phyloP scores from a whole-genome alignment of 805 yeast genomes.

The Metschnikowia koreensis region DNA sequence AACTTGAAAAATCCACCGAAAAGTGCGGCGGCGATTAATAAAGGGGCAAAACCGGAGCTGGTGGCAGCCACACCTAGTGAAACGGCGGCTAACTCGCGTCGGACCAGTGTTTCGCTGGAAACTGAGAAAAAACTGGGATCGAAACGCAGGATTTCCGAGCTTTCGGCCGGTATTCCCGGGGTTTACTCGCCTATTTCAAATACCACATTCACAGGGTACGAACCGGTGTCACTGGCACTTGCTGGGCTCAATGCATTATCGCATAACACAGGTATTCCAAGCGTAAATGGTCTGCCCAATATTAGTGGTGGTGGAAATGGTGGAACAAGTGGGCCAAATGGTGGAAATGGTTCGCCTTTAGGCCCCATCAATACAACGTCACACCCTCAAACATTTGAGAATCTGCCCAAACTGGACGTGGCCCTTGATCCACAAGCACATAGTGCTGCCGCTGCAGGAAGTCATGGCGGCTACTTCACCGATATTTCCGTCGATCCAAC shows the following conservation, averaged over 20 bases:
- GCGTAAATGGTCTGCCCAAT: background rate
- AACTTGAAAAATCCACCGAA: slow-evolving; percentile 39
- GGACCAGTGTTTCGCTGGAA: slow-evolving; percentile 1
- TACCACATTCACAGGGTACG: slow-evolving; percentile 41
- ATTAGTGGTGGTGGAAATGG: too few species aligned
- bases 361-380: slow-evolving; percentile 19
- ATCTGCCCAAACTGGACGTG: slow-evolving; percentile 27
- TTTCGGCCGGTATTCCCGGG: slow-evolving; percentile 24
- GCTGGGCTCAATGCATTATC: slow-evolving; percentile 45
- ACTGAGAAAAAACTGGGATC: slow-evolving; percentile 6
- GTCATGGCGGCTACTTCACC: slow-evolving; percentile 44
- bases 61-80: slow-evolving; percentile 4
- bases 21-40: slow-evolving; percentile 22
- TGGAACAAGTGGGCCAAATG: too few species aligned
- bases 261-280: slow-evolving; percentile 18
- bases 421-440: slow-evolving; percentile 33
- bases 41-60: background rate
- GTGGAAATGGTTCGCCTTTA: background rate
- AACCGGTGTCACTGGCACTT: slow-evolving; percentile 40
- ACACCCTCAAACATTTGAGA: slow-evolving; percentile 23
- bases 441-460: slow-evolving; percentile 26
- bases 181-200: slow-evolving; percentile 36
- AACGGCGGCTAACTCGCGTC: slow-evolving; percentile 4
- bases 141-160: slow-evolving; percentile 13
- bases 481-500: slow-evolving; percentile 45